Evolutionary conservation across 2,329 filamentous ascomycete genomes (phyloP), one percentile per base, ranked within the genome.

Genomic region (Acarospora socialis): DNA sequence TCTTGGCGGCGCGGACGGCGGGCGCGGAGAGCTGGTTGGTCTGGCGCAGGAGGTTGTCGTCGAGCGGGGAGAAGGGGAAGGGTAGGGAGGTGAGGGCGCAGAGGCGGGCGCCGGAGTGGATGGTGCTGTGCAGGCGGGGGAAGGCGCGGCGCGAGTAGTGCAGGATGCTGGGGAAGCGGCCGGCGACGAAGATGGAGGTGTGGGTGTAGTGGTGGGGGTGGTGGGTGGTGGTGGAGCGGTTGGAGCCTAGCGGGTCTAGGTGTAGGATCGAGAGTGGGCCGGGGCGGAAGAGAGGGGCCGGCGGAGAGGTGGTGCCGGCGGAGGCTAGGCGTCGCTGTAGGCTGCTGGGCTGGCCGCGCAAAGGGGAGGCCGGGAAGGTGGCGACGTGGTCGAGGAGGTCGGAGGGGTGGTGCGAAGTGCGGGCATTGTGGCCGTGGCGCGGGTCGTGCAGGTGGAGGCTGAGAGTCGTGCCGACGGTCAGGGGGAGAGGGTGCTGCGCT

Each of bases 131-230:
- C 5, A 93, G 68, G 10, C 70, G 70, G 0, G 83, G 81, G 46
- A 94, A 92, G 53, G 72, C 82, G 26, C 87, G 77, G 3, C 84
- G 72, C 49, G 94, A 84, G 55, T 93, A 95, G 49, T 83, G 78
- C 3, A 94, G 61, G 35, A 94, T 81, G 46, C 75, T 86, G 4
- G 84, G 80, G 50, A 94, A 94, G 10, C 87, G 73, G 0, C 87
- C 87, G 4, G 79, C 82, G 21, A 94, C 73, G 59, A 86, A 87
- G 23, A 95, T 90, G 18, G 90, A 79, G 30, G 21, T 8, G 21
- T 12, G 8, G 21, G 21, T 8, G 21, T 12, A 8, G 21, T 22
- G 10, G n/a, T 22, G 21, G 8, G 21, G 21, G 10, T 12, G 21
- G 10, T 8, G 21, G 21, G 10, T 22, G 8, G 8, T 22, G 21